phyloP scores from a whole-genome alignment of 2,329 filamentous ascomycete genomes.

The Capronia epimyces region DNA sequence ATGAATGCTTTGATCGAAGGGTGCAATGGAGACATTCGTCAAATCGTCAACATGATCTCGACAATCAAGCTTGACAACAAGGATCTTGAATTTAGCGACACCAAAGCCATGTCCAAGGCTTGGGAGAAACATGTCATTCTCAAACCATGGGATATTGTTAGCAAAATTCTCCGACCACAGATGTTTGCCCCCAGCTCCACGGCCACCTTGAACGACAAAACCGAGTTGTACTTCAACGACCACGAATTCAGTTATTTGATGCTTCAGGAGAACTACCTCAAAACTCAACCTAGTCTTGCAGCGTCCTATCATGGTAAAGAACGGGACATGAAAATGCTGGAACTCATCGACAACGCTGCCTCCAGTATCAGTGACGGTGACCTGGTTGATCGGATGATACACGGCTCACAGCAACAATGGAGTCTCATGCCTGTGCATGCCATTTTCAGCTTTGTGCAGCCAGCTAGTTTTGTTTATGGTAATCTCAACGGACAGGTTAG shows the following conservation, averaged over 20 bases:
- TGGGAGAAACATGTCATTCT: conserved; percentile 98
- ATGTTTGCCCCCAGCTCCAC: conserved; percentile 81
- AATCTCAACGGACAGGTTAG: conserved; percentile 63
- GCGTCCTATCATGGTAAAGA: conserved; percentile 61
- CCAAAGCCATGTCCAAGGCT: conserved; percentile 90
- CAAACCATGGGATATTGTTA: conserved; percentile 96
- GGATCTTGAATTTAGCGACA: conserved; percentile 65
- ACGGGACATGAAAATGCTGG: conserved; percentile 72
- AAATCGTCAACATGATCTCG: conserved; percentile 98
- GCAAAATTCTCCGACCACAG: conserved; percentile 82
- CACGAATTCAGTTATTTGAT: conserved; percentile 96
- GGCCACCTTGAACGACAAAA: conserved; percentile 90
- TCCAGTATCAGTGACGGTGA: conserved; percentile 97
- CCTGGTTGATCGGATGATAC: conserved; percentile 94
- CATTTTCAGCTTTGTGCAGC: conserved; percentile 88
- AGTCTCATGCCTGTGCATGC: conserved; percentile 95
- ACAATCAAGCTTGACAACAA: conserved; percentile 83
- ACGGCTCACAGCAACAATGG: conserved; percentile 97
- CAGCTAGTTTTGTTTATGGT: conserved; percentile 80
- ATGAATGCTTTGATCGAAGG: conserved; percentile 93
- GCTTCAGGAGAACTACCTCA: conserved; percentile 97
- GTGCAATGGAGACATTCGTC: conserved; percentile 89
- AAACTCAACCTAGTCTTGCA: conserved; percentile 66
- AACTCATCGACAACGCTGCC: conserved; percentile 79
- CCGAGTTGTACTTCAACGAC: conserved; percentile 98